These are phyloP conservation scores for Capsella bursapastoris DNA, from an alignment of 345 rosid genomes.

Conservation along the genomic window DNA sequence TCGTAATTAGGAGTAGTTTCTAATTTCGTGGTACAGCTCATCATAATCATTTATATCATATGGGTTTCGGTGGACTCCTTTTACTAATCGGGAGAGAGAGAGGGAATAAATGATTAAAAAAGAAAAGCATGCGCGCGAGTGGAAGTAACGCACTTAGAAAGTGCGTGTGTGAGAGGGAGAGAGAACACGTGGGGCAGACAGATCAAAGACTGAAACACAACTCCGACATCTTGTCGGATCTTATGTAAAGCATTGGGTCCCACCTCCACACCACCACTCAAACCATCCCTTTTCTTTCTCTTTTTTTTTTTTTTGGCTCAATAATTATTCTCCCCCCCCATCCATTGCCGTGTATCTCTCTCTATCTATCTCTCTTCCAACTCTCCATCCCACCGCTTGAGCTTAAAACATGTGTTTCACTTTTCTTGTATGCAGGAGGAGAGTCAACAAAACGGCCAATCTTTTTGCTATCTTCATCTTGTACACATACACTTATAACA, in stretches of 20 bases:
- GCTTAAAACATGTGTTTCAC: neutral
- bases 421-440: neutral
- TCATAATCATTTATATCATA: neutral
- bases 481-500: neutral
- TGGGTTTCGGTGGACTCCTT: neutral
- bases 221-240: constrained; percentile 44
- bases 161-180: constrained; percentile 2
- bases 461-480: too few species aligned
- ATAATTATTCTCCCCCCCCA: constrained; percentile 31
- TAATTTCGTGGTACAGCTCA: neutral
- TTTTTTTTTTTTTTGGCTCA: constrained; percentile 13
- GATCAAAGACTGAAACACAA: constrained; percentile 33
- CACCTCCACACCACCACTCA: constrained; percentile 13
- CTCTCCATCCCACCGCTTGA: constrained; percentile 6
- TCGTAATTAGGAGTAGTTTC: too few species aligned
- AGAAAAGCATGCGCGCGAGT: constrained; percentile 43
- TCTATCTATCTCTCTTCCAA: neutral
- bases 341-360: neutral
- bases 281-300: neutral
- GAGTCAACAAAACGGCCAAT: neutral
- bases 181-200: constrained; percentile 39
- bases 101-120: constrained; percentile 14
- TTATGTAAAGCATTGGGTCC: constrained; percentile 33
- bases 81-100: neutral
- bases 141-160: constrained; percentile 2